Evolutionary conservation across 1,284 basidiomycete genomes (phyloP), one percentile per base, ranked within the genome.

Genomic region (Anthracocystis setariae): DNA sequence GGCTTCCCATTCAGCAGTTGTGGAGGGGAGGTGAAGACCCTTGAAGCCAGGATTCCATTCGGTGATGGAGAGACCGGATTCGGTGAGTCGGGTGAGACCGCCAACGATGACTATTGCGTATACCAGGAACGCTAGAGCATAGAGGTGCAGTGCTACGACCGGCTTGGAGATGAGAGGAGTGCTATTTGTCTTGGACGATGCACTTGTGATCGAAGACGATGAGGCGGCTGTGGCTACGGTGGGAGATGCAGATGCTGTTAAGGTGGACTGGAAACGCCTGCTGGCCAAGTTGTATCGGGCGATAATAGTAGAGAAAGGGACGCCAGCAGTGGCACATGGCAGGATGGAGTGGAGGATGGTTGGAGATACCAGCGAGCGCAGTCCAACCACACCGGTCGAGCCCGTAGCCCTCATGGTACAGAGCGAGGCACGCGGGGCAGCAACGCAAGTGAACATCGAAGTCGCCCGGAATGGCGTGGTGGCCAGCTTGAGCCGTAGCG

Each of bases 21-120:
- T 88, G 33, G 92, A 84, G 2, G 96, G 96, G 17, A 94, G 93
- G 17, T 93, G 83, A 55, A 94, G 86, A 21, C 96, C 96, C 45
- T 92, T 91, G 70, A 98, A 70, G 17, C 81, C 90, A 7, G 95
- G 93, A 62, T 89, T 89, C 96, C 96, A 99, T 86, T 99, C 96
- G 29, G 93, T 95, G 82, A 99, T 99, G 74, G 92, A 94, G 66
- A 99, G 86, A 5, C 96, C 96, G 23, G 93, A 96, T 85, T 99
- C 96, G 4, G 96, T 99, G 64, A 99, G 88, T 40, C 96, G 90
- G 2, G 96, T 99, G 51, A 98, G 88, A 10, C 95, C 96, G 35
- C 96, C 96, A 5, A 99, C 92, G 47, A 98, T 90, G 74, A 98
- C 90, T 82, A 98, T 93, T 24, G 89, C 89, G 76, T 96, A 91